Base-by-base conservation (phyloP, 331 rosid species). In the Pyrus hybrid region DNA sequence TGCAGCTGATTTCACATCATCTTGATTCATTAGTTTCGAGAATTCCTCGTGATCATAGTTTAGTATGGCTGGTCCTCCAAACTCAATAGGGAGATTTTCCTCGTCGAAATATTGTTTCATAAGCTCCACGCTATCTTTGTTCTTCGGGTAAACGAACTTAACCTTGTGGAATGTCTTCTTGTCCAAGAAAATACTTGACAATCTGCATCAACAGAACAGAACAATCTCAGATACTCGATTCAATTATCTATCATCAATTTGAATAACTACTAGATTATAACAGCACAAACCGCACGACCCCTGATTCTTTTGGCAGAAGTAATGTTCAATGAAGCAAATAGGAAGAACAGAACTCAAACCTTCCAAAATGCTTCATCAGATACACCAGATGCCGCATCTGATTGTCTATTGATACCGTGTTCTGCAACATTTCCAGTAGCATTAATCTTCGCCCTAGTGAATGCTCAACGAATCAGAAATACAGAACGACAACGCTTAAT, bases 61-160 rank as follows among this genome's bases (percentile, higher is more conserved):
- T 81, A 91, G 63, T 33, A 61, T 71, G 77, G 97, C 94, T 77
- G 84, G 87, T 67, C 97, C 97, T 78, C 97, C 97, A 76, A 88
- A 87, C 78, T 86, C 91, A 5, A 70, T 81, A 8, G 97, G 96
- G 72, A 92, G 97, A 79, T 94, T 94, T 58, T 91, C 92, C 85
- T 87, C 93, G 6, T 93, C 97, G 53, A 90, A 94, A 67, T 85
- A 86, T 4, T 93, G 89, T 70, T 74, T 84, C 98, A 90, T 94
- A 63, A 94, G 88, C 75, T 94, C 96, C 90, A 82, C 86, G 30
- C 89, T 82, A 33, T 82, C 86, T 45, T 83, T 73, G 56, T 85
- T 77, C 72, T 83, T 83, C 2, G 83, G 86, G 76, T 82, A 85
- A 20, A 83, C 81, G 69, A 85, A 85, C 80, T 81, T 80, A 53